Conservation (phyloP, 2,329 filamentous ascomycete species). For the Xylariaceae sp. region DNA sequence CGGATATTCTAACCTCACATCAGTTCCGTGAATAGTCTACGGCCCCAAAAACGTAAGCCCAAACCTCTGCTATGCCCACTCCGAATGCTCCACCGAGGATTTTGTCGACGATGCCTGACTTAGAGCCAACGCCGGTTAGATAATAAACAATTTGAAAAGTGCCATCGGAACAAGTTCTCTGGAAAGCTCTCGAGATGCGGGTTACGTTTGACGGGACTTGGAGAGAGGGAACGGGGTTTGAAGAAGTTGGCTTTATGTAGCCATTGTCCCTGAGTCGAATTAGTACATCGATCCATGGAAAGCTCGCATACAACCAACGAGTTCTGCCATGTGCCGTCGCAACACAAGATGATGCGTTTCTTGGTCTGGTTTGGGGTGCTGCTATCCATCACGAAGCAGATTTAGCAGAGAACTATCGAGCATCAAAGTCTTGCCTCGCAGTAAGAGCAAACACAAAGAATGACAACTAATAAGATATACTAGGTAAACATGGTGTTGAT, state of each 20-base stretch:
- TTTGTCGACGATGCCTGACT: constrained; percentile 51
- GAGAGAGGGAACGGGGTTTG: constrained; percentile 43
- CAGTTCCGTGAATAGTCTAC: constrained; percentile 4
- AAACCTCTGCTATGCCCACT: constrained; percentile 54
- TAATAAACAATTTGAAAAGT: constrained; percentile 63
- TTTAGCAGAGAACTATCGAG: neutral
- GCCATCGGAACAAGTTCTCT: constrained; percentile 52
- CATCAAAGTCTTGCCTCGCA: neutral
- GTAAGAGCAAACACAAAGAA: neutral
- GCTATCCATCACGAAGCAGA: neutral
- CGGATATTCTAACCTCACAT: constrained; percentile 49
- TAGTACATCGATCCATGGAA: constrained; percentile 3
- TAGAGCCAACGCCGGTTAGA: constrained; percentile 62
- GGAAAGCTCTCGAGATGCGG: constrained; percentile 60
- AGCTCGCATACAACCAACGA: constrained; percentile 33
- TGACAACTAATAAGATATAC: neutral
- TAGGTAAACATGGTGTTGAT: neutral
- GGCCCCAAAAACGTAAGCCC: constrained; percentile 5
- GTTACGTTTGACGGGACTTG: constrained; percentile 63
- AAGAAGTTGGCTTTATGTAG: constrained; percentile 44
- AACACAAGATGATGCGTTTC: constrained; percentile 56
- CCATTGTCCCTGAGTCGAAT: constrained; percentile 45
- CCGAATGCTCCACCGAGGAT: constrained; percentile 60
- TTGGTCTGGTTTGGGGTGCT: constrained; percentile 15
- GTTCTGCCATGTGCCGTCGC: constrained; percentile 59